Evolutionary conservation across 805 yeast species (phyloP).

Genomic region (Nakazawaea pomicola): DNA sequence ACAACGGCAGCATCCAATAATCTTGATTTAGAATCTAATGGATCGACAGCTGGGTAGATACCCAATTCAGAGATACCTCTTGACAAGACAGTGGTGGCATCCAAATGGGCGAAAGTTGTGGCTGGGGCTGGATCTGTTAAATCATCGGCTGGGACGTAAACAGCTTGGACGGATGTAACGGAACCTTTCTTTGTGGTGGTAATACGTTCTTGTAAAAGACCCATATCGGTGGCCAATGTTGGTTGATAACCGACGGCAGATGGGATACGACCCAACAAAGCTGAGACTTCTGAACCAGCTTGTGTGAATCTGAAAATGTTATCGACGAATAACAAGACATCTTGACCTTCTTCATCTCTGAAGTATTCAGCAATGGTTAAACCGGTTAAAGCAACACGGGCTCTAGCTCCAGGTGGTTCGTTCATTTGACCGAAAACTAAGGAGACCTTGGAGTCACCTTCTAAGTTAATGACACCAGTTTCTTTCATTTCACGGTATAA

Average conservation of each 20-base stretch:
- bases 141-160: slow-evolving; percentile 99
- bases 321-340: slow-evolving; percentile 98
- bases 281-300: slow-evolving; percentile 99
- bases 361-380: slow-evolving; percentile 99
- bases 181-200: slow-evolving; percentile 99
- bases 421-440: slow-evolving; percentile 99
- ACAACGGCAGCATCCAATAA: slow-evolving; percentile 95
- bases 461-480: slow-evolving; percentile 99
- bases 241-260: slow-evolving; percentile 99
- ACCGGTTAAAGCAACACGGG: slow-evolving; percentile 99
- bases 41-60: slow-evolving; percentile 99
- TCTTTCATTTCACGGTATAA: slow-evolving; percentile 99
- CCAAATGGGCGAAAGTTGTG: slow-evolving; percentile 99
- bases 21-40: slow-evolving; percentile 98
- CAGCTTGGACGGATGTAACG: slow-evolving; percentile 99
- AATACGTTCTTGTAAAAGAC: slow-evolving; percentile 99
- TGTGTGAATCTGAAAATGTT: slow-evolving; percentile 99
- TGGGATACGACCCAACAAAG: slow-evolving; percentile 99
- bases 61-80: slow-evolving; percentile 99
- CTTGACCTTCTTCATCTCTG: slow-evolving; percentile 99
- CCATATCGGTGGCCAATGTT: slow-evolving; percentile 99
- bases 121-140: slow-evolving; percentile 99
- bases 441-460: slow-evolving; percentile 99
- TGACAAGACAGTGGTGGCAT: slow-evolving; percentile 99
- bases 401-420: slow-evolving; percentile 99